These are phyloP conservation scores for Phytopythium cucurbitacearum DNA, from an alignment of 352 stramenopile species.

Conservation along the genomic window DNA sequence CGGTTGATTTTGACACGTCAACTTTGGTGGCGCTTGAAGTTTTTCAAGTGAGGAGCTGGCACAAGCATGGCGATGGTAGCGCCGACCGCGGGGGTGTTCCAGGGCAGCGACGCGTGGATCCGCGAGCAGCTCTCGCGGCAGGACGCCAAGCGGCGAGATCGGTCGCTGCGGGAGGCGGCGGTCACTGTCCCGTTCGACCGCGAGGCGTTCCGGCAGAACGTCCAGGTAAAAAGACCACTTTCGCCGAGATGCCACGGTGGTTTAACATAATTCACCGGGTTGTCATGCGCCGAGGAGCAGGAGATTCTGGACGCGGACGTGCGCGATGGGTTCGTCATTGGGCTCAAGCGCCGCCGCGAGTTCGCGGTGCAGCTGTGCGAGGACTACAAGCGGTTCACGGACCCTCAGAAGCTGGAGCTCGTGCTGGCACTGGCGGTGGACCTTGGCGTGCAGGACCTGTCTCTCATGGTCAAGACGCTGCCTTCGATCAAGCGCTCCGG, in stretches of 20 bases:
- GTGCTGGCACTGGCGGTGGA: conserved; percentile 78
- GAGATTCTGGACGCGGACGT: conserved; percentile 59
- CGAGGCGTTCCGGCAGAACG: conserved; percentile 44
- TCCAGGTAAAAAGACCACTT: conserved; percentile 24
- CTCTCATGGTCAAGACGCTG: conserved; percentile 76
- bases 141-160: conserved; percentile 31
- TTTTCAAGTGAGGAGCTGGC: conserved; percentile 4
- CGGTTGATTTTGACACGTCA: conserved; percentile 7
- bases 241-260: neutral
- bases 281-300: conserved; percentile 9
- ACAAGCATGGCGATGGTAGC: neutral
- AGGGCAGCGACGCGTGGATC: conserved; percentile 58
- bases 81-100: conserved; percentile 16
- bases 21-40: conserved; percentile 2
- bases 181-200: conserved; percentile 56
- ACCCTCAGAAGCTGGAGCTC: conserved; percentile 71
- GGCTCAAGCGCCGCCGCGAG: conserved; percentile 72
- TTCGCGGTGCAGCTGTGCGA: conserved; percentile 71
- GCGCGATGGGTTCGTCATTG: conserved; percentile 81
- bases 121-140: conserved; percentile 27
- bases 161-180: conserved; percentile 21
- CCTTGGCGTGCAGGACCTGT: conserved; percentile 74
- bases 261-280: neutral
- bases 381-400: conserved; percentile 75
- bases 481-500: conserved; percentile 71